phyloP scores from a whole-genome alignment of 306 rosid species.

The Amphicarpaea edgeworthii region DNA sequence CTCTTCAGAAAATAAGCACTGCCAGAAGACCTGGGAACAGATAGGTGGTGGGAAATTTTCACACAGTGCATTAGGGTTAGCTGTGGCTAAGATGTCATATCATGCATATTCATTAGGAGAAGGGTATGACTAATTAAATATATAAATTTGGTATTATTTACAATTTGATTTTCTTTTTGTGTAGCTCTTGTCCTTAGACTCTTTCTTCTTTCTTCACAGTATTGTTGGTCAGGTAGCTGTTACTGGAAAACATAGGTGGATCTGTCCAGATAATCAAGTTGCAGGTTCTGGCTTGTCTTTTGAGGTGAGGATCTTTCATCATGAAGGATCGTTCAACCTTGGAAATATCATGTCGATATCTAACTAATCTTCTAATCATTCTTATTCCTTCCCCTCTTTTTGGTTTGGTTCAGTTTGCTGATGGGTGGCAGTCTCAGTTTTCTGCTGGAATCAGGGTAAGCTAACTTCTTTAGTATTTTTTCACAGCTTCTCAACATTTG shows the following conservation, averaged over 20 bases:
- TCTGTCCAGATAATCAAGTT: constrained; percentile 73
- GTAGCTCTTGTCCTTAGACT: constrained; percentile 21
- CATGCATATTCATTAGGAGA: constrained; percentile 89
- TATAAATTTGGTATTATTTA: neutral
- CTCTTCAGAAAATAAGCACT: constrained; percentile 54
- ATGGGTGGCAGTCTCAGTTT: constrained; percentile 90
- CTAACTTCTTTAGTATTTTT: constrained; percentile 14
- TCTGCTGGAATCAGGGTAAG: constrained; percentile 90
- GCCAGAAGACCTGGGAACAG: constrained; percentile 61
- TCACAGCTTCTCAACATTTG: neutral
- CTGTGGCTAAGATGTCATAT: constrained; percentile 90
- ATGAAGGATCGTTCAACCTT: constrained; percentile 27
- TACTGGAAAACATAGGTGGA: constrained; percentile 89
- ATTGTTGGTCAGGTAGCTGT: constrained; percentile 94
- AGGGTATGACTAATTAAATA: constrained; percentile 73
- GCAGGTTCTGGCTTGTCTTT: constrained; percentile 61
- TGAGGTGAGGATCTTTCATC: constrained; percentile 64
- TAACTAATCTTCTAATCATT: constrained; percentile 25
- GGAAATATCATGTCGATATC: constrained; percentile 7
- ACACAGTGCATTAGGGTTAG: constrained; percentile 77
- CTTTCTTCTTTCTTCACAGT: constrained; percentile 57
- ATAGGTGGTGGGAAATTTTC: constrained; percentile 61
- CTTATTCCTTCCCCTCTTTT: constrained; percentile 33
- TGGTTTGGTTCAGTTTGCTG: constrained; percentile 64
- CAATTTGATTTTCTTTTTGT: constrained; percentile 32